phyloP scores from a whole-genome alignment of 2,329 filamentous ascomycete genomes.

The Claviceps maximensis region DNA sequence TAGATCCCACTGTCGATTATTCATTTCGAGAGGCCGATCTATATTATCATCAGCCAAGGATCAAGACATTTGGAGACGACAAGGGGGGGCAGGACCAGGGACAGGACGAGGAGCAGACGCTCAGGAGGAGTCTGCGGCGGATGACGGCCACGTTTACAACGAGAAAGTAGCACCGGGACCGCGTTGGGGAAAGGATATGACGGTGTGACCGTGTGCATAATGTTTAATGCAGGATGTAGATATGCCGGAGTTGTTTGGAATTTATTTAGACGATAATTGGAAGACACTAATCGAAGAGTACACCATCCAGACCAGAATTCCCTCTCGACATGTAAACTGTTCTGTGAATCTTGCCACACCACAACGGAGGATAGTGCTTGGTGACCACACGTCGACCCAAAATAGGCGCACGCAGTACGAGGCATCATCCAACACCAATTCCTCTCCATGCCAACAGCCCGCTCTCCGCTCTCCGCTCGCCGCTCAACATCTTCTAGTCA shows the following conservation, averaged over 20 bases:
- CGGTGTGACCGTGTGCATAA: neutral
- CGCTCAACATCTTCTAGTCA: no score
- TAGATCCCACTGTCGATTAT: conserved; percentile 18
- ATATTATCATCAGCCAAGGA: conserved; percentile 13
- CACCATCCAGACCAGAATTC: no score
- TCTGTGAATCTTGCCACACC: no score
- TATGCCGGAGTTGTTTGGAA: neutral
- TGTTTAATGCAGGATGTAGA: neutral
- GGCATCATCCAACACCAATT: no score
- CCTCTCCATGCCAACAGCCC: no score
- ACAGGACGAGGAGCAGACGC: neutral
- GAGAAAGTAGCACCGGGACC: neutral
- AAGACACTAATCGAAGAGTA: no score
- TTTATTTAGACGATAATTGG: no score
- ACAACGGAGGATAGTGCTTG: no score
- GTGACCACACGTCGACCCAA: no score
- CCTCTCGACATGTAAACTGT: no score
- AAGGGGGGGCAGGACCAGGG: neutral
- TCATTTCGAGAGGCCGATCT: conserved; percentile 23
- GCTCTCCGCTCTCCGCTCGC: no score
- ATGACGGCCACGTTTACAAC: neutral
- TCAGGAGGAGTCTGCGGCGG: neutral
- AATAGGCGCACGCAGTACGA: no score
- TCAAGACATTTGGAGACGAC: neutral
- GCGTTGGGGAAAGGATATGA: neutral